Base-by-base conservation (phyloP, 805 yeast genomes). In the Schizosaccharomyces pombe region DNA sequence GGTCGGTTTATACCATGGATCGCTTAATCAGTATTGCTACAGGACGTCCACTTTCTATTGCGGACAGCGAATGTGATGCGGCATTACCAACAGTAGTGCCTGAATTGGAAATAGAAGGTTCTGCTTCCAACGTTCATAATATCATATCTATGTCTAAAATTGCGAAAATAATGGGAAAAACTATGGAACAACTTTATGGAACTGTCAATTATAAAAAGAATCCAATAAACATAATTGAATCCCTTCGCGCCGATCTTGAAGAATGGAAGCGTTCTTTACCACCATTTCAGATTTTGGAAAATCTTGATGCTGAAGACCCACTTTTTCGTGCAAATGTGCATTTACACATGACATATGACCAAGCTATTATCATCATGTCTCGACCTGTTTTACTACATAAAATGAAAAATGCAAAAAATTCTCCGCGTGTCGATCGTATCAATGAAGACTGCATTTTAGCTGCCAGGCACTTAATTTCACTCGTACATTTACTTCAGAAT, bases 1-100 rank as follows among this genome's bases (percentile, higher is more conserved):
- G 53, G 53, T 49, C 53, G 5, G 39, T 49, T 9, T 49, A 49
- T 30, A 49, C 53, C n/a, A 49, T 30, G 32, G 53, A 49, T 6
- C 53, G 53, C 16, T 14, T 49, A 6, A 30, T 49, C 9, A 49
- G 39, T 30, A 49, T 49, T 30, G 34, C 53, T 9, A 49, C 39
- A 8, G 53, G 53, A 4, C 37, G 53, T 14, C 53, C 53, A 9
- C 24, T 49, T n/a, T 32, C 39, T 16, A 30, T 49, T 5, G 24
- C 53, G 14, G 53, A 49, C 12, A 29, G 39, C 24, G 53, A 49
- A 30, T 49, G 53, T 12, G 53, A 49, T 29, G 39, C 39, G 6
- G 53, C 28, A 9, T 32, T 49, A 30, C 53, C 53, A 5, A 49
- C 28, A 16, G 34, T 30, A 9, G 28, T 49, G 22, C 53, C 53